Evolutionary conservation across 192 early-diverging fungal species (phyloP).

Genomic region (Rhizophlyctis rosea): DNA sequence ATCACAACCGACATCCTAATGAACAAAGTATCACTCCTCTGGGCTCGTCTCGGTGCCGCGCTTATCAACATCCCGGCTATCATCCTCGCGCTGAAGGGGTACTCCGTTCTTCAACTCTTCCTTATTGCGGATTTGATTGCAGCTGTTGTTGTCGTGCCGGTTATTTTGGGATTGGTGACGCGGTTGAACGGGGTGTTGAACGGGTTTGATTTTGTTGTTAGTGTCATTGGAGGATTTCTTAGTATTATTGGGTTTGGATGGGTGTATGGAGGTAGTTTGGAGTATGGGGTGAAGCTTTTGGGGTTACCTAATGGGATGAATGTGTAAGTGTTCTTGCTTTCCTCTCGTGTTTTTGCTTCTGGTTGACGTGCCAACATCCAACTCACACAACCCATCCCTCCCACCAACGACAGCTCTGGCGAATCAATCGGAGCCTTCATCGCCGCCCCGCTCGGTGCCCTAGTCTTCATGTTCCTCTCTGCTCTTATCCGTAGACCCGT

Average conservation of each 20-base stretch:
- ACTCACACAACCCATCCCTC: no score
- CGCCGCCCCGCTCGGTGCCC: background rate
- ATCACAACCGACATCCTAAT: slow-evolving; percentile 58
- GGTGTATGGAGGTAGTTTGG: no score
- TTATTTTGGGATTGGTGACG: slow-evolving; percentile 6
- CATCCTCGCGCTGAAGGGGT: slow-evolving; percentile 11
- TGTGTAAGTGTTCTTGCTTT: no score
- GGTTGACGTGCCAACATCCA: no score
- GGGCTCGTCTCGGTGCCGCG: slow-evolving; percentile 38
- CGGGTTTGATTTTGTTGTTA: slow-evolving; percentile 15
- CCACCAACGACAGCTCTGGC: no score
- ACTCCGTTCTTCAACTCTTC: slow-evolving; percentile 3
- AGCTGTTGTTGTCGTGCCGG: slow-evolving; percentile 4
- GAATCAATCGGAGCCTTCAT: slow-evolving; percentile 1
- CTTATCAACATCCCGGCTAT: slow-evolving; percentile 48
- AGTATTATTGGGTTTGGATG: slow-evolving; percentile 8
- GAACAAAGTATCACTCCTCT: slow-evolving; percentile 41
- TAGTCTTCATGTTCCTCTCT: background rate
- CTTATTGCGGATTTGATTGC: slow-evolving; percentile 14
- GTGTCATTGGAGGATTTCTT: background rate
- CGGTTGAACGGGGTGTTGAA: background rate
- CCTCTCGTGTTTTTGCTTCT: no score
- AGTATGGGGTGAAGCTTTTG: no score
- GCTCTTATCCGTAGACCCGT: background rate
- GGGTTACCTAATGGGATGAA: no score